Conservation (phyloP, 2,329 filamentous ascomycete genomes). For the Fusarium secorum region DNA sequence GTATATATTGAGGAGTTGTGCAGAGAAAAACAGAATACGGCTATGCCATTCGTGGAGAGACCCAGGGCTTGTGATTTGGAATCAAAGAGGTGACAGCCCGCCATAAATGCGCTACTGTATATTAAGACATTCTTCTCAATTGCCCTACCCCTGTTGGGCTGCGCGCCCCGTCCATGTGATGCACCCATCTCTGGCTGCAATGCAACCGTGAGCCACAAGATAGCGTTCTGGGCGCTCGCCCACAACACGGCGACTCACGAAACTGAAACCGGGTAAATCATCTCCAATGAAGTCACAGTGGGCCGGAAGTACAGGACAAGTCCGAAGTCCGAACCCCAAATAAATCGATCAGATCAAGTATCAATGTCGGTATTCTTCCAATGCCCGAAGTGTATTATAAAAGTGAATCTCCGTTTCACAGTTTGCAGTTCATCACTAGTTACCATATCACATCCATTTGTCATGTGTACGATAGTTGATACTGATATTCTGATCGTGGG, state of each 20-base stretch:
- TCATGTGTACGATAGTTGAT: neutral
- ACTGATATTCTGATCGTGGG: neutral
- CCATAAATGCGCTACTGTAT: neutral
- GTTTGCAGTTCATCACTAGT: accelerated
- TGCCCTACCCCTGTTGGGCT: neutral
- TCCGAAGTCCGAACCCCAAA: neutral
- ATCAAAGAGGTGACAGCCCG: neutral
- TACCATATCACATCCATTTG: accelerated
- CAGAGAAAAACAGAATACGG: accelerated
- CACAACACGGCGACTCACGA: accelerated
- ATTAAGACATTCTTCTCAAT: accelerated
- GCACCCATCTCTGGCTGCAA: accelerated
- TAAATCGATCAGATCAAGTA: accelerated
- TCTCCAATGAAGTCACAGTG: neutral
- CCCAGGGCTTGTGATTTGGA: accelerated
- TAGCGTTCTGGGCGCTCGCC: accelerated
- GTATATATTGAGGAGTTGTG: too few relatives aligned
- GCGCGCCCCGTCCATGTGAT: neutral
- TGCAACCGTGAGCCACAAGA: neutral
- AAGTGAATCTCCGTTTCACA: accelerated
- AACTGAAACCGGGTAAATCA: neutral
- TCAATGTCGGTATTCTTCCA: neutral
- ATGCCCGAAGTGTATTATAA: neutral
- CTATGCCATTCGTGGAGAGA: accelerated
- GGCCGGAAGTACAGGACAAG: neutral